These are phyloP conservation scores for Candida cerambycidarum DNA, from an alignment of 805 yeast genomes.

Conservation along the genomic window DNA sequence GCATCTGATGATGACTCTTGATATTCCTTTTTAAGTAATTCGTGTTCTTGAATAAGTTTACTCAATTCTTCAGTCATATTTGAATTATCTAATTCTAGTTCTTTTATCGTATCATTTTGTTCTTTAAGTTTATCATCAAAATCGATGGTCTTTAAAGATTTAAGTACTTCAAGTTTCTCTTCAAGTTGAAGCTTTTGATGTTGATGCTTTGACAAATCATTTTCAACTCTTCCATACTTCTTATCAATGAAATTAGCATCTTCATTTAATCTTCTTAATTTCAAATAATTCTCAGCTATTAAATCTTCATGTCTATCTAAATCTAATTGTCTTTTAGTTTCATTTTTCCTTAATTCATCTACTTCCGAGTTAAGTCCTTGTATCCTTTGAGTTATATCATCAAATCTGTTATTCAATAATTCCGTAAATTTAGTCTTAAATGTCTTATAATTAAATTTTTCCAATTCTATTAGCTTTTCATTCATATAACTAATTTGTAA, in stretches of 20 bases:
- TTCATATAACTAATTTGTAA: slow-evolving; percentile 18
- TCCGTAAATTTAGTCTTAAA: slow-evolving; percentile 31
- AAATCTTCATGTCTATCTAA: slow-evolving; percentile 34
- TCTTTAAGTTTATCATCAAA: slow-evolving; percentile 11
- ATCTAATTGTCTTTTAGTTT: slow-evolving; percentile 30
- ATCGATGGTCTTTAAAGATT: slow-evolving; percentile 6
- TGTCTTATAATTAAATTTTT: slow-evolving; percentile 23
- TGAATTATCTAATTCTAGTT: slow-evolving; percentile 26
- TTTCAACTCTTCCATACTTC: slow-evolving; percentile 31
- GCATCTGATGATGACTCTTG: slow-evolving; percentile 37
- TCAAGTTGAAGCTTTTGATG: slow-evolving; percentile 17
- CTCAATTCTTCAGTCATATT: slow-evolving; percentile 25
- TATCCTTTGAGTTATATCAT: slow-evolving; percentile 19
- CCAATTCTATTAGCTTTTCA: slow-evolving; percentile 8
- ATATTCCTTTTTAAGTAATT: slow-evolving; percentile 27
- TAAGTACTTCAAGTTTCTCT: slow-evolving; percentile 12
- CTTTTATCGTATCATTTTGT: slow-evolving; percentile 23
- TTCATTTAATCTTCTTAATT: slow-evolving; percentile 35
- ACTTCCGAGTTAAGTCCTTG: slow-evolving; percentile 16
- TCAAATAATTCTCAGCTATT: slow-evolving; percentile 32
- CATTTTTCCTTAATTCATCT: slow-evolving; percentile 23
- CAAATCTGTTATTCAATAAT: slow-evolving; percentile 22
- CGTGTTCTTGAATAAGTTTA: slow-evolving; percentile 29
- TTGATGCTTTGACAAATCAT: slow-evolving; percentile 24
- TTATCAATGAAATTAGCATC: slow-evolving; percentile 33